phyloP scores from a whole-genome alignment of 148 eudicot genomes.

The Vaccinium myrtillus region DNA sequence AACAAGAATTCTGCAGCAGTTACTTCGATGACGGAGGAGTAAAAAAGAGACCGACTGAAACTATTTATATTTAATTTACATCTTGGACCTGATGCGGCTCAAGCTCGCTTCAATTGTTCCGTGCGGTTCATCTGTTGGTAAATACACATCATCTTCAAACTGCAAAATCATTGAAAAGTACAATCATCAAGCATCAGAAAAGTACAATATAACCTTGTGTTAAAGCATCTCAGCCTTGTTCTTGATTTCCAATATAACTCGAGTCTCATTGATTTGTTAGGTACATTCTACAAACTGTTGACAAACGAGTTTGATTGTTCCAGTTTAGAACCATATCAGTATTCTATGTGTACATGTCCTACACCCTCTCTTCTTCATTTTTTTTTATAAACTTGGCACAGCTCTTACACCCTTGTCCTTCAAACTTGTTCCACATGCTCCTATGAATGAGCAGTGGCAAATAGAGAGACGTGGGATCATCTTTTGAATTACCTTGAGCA shows the following conservation, averaged over 20 bases:
- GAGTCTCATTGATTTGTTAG: neutral
- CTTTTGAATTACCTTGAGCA: neutral
- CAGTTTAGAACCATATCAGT: neutral
- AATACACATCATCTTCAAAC: slow-evolving; percentile 84
- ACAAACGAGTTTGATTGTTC: neutral
- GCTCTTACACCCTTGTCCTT: neutral
- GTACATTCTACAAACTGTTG: neutral
- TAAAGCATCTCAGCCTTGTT: neutral
- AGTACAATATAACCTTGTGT: neutral
- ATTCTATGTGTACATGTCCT: neutral
- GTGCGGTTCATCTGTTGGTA: slow-evolving; percentile 92
- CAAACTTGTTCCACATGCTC: neutral
- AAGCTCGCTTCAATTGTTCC: slow-evolving; percentile 87
- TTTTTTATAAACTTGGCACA: neutral
- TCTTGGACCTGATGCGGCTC: slow-evolving; percentile 64
- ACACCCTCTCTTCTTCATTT: neutral
- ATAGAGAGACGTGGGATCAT: neutral
- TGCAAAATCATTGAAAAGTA: slow-evolving; percentile 26
- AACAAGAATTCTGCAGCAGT: neutral
- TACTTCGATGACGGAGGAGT: slow-evolving; percentile 10
- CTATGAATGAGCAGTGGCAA: neutral
- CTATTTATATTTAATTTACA: slow-evolving; percentile 28
- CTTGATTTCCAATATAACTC: neutral
- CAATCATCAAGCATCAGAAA: neutral
- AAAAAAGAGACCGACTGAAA: neutral